Base-by-base conservation (phyloP, 2,329 filamentous ascomycete genomes). In the Beauveria australis region DNA sequence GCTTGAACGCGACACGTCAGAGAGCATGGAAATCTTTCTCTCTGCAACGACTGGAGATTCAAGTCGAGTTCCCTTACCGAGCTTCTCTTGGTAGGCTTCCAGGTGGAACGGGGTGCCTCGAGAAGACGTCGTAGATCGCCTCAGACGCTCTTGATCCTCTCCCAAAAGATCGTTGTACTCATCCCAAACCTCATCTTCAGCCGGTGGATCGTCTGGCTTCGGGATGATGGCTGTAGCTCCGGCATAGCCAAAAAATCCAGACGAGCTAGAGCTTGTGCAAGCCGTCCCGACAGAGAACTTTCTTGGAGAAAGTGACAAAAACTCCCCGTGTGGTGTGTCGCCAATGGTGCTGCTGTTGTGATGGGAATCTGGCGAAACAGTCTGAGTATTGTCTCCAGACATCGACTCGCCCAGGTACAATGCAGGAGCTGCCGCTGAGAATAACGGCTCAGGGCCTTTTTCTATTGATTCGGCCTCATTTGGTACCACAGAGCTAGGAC, bases 111-210 rank as follows among this genome's bases (percentile, higher is more conserved):
- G 79, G 60, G 78, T 70, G 0, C 81, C 81, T 28, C 78, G 76
- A 0, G 85, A 86, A 0, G 83, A 85, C 1, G 79, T 81, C 5
- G 80, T 75, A 1, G 83, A 85, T 1, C 75, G 74, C 2, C 79
- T 79, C 1, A 74, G 74, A 64, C 77, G 76, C 37, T 68, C 61
- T 1, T 71, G 70, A 10, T 79, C 80, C 12, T 90, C 87, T 57
- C 89, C 89, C 59, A 97, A 82, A 14, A 97, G 77, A 67, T 97
- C 93, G 65, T 97, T 87, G 69, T 95, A 97, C 73, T 96, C 93
- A 56, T 92, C 87, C 93, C 93, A 97, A 1, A 96, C 82, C 69
- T 97, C 93, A 67, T 97, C 93, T 65, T 95, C 89, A 1, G 78
- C 84, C 4, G 87, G 80, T 0, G 84, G 86, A 4, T 85, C 84